Evolutionary conservation across 2,329 filamentous ascomycete species (phyloP).

Genomic region (Blastomyces gilchristii): DNA sequence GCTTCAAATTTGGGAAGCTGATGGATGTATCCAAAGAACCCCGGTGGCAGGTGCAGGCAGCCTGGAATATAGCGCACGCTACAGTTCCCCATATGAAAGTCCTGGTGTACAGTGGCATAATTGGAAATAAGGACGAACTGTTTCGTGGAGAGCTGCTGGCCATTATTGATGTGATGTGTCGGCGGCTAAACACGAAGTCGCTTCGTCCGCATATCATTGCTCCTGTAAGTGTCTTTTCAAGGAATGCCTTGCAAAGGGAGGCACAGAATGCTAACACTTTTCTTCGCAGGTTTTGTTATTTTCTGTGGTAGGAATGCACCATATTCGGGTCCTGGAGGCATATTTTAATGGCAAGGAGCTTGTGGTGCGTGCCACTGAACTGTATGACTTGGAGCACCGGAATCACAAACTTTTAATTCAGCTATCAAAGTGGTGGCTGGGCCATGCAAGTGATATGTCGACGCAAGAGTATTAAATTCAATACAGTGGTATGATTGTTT

Average conservation of each 20-base stretch:
- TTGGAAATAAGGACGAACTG: conserved; percentile 11
- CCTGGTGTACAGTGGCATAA: conserved; percentile 9
- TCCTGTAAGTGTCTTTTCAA: conserved; percentile 9
- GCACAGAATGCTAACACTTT: conserved; percentile 1
- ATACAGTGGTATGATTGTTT: conserved; percentile 5
- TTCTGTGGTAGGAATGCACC: conserved; percentile 11
- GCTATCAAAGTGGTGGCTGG: conserved; percentile 9
- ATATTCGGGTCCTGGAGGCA: conserved; percentile 13
- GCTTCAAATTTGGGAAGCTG: conserved; percentile 10
- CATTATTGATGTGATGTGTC: conserved; percentile 12
- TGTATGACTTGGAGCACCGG: conserved; percentile 9
- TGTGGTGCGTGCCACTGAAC: conserved; percentile 9
- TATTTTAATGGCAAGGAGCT: conserved; percentile 13
- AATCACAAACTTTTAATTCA: conserved; percentile 8
- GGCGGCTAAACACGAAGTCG: conserved; percentile 4
- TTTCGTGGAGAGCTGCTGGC: conserved; percentile 12
- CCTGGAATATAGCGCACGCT: conserved; percentile 1
- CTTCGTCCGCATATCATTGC: conserved; percentile 13
- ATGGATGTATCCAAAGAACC: conserved; percentile 5
- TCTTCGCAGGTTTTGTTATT: conserved; percentile 10
- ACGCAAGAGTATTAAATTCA: conserved; percentile 6
- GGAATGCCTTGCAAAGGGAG: background rate
- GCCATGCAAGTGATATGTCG: conserved; percentile 9
- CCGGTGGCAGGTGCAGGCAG: conserved; percentile 2
- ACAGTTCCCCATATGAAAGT: conserved; percentile 13